These are phyloP conservation scores for Tremella fuciformis DNA, from an alignment of 768 basidiomycete genomes.

Conservation along the genomic window DNA sequence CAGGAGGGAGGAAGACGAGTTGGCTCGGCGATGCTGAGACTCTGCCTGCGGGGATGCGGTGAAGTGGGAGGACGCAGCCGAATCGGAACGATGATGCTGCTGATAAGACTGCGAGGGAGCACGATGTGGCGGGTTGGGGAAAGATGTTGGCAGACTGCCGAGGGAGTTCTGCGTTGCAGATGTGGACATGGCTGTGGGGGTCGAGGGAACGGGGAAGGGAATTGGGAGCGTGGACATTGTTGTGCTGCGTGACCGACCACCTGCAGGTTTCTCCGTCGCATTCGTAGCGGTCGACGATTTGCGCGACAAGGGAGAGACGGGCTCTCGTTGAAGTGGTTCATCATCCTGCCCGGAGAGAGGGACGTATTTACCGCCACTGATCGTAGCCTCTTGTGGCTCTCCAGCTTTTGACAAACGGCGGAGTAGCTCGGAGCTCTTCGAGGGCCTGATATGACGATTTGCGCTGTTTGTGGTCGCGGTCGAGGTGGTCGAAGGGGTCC, in stretches of 20 bases:
- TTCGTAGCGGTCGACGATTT: neutral
- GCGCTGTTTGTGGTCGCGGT: conserved; percentile 21
- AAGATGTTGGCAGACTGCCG: conserved; percentile 4
- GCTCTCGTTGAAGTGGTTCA: conserved; percentile 11
- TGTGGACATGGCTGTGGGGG: conserved; percentile 6
- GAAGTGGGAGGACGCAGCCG: neutral
- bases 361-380: conserved; percentile 31
- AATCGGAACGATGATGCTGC: neutral
- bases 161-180: neutral
- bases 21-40: neutral
- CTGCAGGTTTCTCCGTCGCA: conserved; percentile 1
- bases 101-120: neutral
- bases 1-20: neutral
- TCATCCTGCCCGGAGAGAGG: conserved; percentile 35
- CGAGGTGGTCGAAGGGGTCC: conserved; percentile 24
- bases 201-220: conserved; percentile 7
- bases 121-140: neutral
- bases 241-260: conserved; percentile 8
- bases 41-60: neutral
- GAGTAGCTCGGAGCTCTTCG: conserved; percentile 26
- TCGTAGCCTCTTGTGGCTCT: conserved; percentile 14
- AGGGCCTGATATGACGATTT: neutral
- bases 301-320: conserved; percentile 6
- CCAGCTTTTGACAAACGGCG: conserved; percentile 24
- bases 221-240: conserved; percentile 10